Evolutionary conservation across 306 rosid species (phyloP).

Genomic region (Ceratonia siliqua): DNA sequence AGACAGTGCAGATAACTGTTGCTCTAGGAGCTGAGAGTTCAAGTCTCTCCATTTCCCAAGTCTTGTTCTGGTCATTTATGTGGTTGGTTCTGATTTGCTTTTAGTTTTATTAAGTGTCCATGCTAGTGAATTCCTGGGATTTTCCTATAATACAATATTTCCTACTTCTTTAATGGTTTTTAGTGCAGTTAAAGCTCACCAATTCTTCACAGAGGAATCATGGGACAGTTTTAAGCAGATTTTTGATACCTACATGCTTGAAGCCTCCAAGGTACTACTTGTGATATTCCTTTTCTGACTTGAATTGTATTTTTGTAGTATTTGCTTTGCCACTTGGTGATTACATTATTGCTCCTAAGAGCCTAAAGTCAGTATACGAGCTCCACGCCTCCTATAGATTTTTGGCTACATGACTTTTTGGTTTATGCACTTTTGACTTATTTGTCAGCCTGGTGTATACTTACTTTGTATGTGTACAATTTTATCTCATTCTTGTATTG

Average conservation of each 20-base stretch:
- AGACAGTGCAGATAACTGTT: conserved; percentile 83
- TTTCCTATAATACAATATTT: conserved; percentile 46
- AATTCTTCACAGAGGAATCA: conserved; percentile 90
- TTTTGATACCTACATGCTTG: conserved; percentile 81
- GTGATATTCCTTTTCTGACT: conserved; percentile 3
- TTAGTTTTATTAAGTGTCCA: background rate
- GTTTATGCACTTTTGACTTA: background rate
- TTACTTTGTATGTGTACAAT: background rate
- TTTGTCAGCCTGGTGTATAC: background rate
- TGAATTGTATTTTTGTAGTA: background rate
- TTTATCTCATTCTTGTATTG: background rate
- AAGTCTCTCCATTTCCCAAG: conserved; percentile 99
- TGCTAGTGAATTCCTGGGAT: conserved; percentile 28
- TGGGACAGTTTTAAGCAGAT: conserved; percentile 94
- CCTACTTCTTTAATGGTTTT: conserved; percentile 47
- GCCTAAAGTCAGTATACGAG: background rate
- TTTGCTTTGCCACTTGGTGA: background rate
- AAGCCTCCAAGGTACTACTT: conserved; percentile 87
- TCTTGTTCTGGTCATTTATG: conserved; percentile 41
- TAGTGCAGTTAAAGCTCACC: conserved; percentile 98
- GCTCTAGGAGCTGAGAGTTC: conserved; percentile 99
- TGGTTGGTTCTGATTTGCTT: conserved; percentile 19
- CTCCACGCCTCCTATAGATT: background rate
- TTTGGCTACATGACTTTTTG: background rate
- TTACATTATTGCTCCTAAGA: background rate